These are phyloP conservation scores for Helicocarpus griseus DNA, from an alignment of 2,329 filamentous ascomycete species.

Conservation along the genomic window DNA sequence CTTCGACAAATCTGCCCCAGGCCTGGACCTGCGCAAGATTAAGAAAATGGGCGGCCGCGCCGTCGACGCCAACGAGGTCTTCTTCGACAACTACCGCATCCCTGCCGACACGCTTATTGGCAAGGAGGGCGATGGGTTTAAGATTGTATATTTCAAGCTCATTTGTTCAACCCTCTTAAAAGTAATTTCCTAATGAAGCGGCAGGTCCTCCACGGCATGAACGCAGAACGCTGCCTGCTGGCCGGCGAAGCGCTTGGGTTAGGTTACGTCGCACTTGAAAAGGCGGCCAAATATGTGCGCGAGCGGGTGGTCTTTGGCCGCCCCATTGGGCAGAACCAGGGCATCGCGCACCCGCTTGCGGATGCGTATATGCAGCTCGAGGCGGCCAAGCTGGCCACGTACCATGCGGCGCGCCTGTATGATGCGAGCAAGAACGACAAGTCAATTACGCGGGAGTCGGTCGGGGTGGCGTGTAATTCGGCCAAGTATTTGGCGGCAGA, in stretches of 20 bases:
- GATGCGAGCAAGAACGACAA: conserved; percentile 45
- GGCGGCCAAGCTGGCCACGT: conserved; percentile 51
- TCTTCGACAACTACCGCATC: conserved; percentile 70
- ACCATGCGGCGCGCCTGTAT: conserved; percentile 51
- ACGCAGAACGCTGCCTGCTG: conserved; percentile 64
- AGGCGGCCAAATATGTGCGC: conserved; percentile 55
- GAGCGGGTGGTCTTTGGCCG: conserved; percentile 53
- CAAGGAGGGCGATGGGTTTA: conserved; percentile 65
- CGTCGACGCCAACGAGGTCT: conserved; percentile 78
- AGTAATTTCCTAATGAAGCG: not conserved
- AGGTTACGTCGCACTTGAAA: conserved; percentile 60
- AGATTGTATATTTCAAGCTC: conserved; percentile 40
- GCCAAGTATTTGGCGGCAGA: conserved; percentile 53
- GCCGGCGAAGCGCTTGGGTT: conserved; percentile 72
- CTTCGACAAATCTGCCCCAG: conserved; percentile 51
- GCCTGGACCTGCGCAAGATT: conserved; percentile 60
- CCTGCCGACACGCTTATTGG: conserved; percentile 58
- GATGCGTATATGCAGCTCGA: conserved; percentile 53
- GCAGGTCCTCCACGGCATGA: conserved; percentile 65
- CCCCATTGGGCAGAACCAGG: conserved; percentile 52
- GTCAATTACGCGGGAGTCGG: conserved; percentile 43
- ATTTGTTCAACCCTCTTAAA: not conserved
- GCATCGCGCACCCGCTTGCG: conserved; percentile 49
- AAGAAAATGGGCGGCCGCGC: conserved; percentile 79
- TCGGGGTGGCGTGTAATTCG: conserved; percentile 52